Evolutionary conservation across 768 basidiomycete genomes (phyloP).

Genomic region (Tulasnella sp.): DNA sequence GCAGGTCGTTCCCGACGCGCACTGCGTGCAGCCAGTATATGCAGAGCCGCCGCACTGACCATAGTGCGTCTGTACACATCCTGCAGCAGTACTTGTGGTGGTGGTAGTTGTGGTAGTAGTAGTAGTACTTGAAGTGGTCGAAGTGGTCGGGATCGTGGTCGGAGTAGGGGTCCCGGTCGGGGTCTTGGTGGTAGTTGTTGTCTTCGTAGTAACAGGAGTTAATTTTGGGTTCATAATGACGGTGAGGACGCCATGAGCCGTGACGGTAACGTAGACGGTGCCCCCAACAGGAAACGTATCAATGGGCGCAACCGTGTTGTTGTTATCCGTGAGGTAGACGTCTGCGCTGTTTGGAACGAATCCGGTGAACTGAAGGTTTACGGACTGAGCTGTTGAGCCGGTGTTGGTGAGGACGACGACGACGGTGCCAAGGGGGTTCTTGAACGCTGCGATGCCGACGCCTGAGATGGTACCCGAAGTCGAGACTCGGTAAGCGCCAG

Average conservation of each 20-base stretch:
- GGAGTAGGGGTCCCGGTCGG: neutral
- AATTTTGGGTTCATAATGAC: neutral
- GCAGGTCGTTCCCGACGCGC: conserved; percentile 1
- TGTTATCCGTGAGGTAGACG: neutral
- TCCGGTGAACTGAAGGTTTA: neutral
- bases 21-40: neutral
- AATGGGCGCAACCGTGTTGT: neutral
- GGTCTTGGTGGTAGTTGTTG: neutral
- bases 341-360: neutral
- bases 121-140: neutral
- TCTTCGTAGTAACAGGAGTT: too few species aligned
- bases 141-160: neutral
- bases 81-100: too few species aligned
- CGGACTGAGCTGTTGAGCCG: neutral
- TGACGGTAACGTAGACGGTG: neutral
- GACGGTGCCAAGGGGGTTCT: conserved; percentile 11
- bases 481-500: conserved; percentile 14
- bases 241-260: neutral
- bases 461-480: neutral
- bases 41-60: neutral
- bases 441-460: conserved; percentile 15
- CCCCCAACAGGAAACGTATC: neutral
- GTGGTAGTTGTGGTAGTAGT: neutral
- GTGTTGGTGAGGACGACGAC: neutral
- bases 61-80: neutral